A percentile compares a stretch with the other conserved stretches of the same genome.
These are phyloP conservation scores for Shiraia sp. DNA, from an alignment of 2,329 filamentous ascomycete genomes.

Conservation along the genomic window DNA sequence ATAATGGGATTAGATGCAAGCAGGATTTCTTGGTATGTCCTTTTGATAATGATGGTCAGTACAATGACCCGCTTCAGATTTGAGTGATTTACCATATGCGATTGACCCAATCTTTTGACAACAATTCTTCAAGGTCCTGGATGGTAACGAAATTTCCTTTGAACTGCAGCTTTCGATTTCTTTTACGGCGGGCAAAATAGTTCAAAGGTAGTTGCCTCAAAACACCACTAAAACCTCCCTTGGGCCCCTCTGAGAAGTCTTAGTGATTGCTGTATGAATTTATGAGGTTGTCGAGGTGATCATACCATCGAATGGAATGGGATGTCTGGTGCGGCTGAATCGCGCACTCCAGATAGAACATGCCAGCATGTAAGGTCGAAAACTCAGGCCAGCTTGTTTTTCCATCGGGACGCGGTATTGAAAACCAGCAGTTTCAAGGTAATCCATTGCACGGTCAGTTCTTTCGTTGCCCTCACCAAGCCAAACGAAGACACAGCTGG, in stretches of 20 bases:
- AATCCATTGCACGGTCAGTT: neutral
- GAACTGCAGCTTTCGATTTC: too few species aligned
- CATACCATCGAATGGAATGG: neutral
- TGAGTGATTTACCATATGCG: neutral
- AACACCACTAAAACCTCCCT: too few species aligned
- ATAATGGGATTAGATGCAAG: neutral
- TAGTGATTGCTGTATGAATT: too few species aligned
- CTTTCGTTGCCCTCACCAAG: neutral
- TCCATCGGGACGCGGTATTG: neutral
- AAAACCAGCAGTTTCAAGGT: neutral
- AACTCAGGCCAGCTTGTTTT: neutral
- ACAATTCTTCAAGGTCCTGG: neutral
- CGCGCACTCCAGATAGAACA: neutral
- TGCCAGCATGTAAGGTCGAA: too few species aligned
- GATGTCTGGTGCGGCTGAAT: neutral
- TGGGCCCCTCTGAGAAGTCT: too few species aligned
- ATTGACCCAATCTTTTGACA: neutral
- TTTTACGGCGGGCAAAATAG: too few species aligned
- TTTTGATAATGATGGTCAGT: neutral
- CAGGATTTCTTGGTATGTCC: neutral
- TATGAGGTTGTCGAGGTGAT: too few species aligned
- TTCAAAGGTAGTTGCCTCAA: too few species aligned
- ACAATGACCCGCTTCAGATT: neutral
- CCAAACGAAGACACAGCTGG: neutral
- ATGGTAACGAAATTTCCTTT: neutral